Evolutionary conservation across 352 stramenopile species (phyloP), one percentile per base, ranked within the genome.

Genomic region (Hyphochytrium catenoides): DNA sequence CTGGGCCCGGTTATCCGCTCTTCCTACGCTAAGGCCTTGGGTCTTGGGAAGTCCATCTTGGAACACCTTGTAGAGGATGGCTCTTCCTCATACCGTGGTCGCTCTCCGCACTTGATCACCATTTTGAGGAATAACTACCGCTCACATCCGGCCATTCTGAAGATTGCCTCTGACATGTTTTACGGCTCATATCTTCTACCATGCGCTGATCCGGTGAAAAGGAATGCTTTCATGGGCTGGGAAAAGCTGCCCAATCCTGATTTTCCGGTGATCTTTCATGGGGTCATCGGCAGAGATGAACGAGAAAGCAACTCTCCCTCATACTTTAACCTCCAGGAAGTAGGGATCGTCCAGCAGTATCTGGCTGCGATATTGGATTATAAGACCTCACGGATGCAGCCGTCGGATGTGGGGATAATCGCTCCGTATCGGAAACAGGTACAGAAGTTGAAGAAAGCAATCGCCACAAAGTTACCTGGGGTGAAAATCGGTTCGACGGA

Each of bases 311-410:
- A 68, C 41, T 72, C 56, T 14, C 65, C 61, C 22, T 69, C 56
- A 9, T 79, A 52, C 54, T 75, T 69, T 49, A 79, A 79, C 52
- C 50, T 55, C 19, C 38, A 68, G 16, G 66, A 79, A 43, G 51
- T 46, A 4, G 31, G 51, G 11, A 41, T 53, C 14, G 56, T 74
- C n/a, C 50, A 68, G 22, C 39, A 64, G 26, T 63, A 71, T 39
- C 51, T 77, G 9, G 36, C 65, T 32, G 21, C 20, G 11, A 24
- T 59, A 19, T 20, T 59, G 12, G 17, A 33, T 8, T 47, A 32
- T 35, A 26, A 32, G n/a, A n/a, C n/a, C n/a, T n/a, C n/a, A n/a
- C n/a, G n/a, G 26, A 25, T 23, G 48, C 30, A 27, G 4, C 36
- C 36, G 1, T 50, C 60, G 17, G 63, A 81, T 17, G 74, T 81